phyloP scores from a whole-genome alignment of 805 yeast genomes.

The Ogataea pini region DNA sequence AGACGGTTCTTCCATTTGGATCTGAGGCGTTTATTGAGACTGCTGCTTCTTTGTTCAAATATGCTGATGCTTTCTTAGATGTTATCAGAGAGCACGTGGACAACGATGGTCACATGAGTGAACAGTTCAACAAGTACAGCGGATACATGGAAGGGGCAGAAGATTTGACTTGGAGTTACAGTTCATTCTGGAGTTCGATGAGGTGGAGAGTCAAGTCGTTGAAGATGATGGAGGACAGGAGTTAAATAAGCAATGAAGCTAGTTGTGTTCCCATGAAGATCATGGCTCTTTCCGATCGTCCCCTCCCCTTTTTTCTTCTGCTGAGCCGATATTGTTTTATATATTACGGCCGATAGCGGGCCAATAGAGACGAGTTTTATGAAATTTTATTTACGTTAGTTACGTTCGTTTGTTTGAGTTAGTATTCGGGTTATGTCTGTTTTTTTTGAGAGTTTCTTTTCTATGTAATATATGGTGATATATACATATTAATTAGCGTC shows the following conservation, averaged over 20 bases:
- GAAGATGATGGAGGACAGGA: conserved; percentile 24
- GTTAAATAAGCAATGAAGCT: background rate
- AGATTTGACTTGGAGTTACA: conserved; percentile 89
- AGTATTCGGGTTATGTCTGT: conserved; percentile 10
- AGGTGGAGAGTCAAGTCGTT: conserved; percentile 58
- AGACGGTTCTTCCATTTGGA: conserved; percentile 37
- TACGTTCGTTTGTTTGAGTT: conserved; percentile 5
- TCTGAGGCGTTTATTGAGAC: conserved; percentile 48
- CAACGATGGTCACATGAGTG: conserved; percentile 74
- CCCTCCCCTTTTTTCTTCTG: too few species aligned
- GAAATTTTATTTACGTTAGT: background rate
- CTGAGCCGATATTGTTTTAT: too few species aligned
- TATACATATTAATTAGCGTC: conserved; percentile 3
- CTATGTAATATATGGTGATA: conserved; percentile 12
- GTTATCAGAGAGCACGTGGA: conserved; percentile 61
- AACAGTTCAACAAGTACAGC: conserved; percentile 77
- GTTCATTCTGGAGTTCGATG: conserved; percentile 69
- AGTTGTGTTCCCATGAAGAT: background rate
- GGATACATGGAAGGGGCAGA: conserved; percentile 90
- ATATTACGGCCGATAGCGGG: background rate
- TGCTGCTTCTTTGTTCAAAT: conserved; percentile 46
- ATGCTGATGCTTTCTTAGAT: conserved; percentile 67
- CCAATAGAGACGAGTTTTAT: conserved; percentile 8
- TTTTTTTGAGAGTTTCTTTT: conserved; percentile 1
- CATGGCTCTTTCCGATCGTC: too few species aligned